Base-by-base conservation (phyloP, 768 basidiomycete genomes). In the Infundibulicybe gibba region DNA sequence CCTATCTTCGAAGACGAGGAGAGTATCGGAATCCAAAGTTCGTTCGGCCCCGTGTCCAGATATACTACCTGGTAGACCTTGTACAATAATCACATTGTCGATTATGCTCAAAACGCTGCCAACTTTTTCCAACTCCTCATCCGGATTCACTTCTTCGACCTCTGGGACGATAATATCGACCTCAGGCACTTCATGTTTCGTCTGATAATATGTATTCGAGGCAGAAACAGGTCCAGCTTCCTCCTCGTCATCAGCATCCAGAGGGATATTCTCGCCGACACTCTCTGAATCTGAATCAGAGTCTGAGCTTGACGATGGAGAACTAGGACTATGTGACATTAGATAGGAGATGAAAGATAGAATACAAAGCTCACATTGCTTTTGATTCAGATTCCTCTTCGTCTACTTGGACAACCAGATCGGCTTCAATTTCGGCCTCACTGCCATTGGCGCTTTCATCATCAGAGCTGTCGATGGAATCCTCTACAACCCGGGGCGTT, bases 1-100 rank as follows among this genome's bases (percentile, higher is more conserved):
- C 43, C 91, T 73, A 63, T 98, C 93, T 16, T 85, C 83, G 60
- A 93, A 93, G 34, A 95, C 92, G 32, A 98, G 79, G 16, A 97
- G 68, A 20, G 92, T 94, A 25, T 94, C 95, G 39, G 82, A 85
- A 63, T 97, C 94, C 35, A 98, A 73, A 34, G 89, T 81, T 31
- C 72, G 74, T 51, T 81, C 79, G 43, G 77, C 79, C 2, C 75
- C 74, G 42, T 74, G 67, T 47, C 67, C 70, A 5, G 66, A 56
- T 45, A 62, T 53, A 14, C 70, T 67, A 33, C 75, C 74, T 0
- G 75, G 62, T 11, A 74, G 53, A 17, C 90, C 92, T 50, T 74
- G 81, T 40, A 95, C 72, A 45, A 94, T 86, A 41, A 83, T 88
- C 30, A 83, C 76, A 33, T 79, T 79, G 53, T 81, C 83, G 34